A percentile compares a stretch with the other conserved stretches of the same genome.
These are phyloP conservation scores for Penicillium psychrofluorescens DNA, from an alignment of 495 filamentous ascomycete species.

Conservation along the genomic window DNA sequence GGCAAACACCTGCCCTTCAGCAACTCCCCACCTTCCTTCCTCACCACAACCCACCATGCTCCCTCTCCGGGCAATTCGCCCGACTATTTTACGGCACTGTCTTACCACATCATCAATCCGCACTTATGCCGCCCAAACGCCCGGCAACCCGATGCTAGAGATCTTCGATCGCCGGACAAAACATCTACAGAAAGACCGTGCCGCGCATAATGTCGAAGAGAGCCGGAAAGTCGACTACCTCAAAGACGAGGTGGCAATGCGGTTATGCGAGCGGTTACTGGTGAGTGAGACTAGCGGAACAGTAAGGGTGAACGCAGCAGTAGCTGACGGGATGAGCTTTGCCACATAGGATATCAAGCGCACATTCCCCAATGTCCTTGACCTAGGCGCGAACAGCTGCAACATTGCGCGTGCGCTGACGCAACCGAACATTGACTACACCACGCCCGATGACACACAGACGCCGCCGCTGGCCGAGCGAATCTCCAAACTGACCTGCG, in stretches of 20 bases:
- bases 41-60: constrained; percentile 14
- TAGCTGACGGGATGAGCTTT: constrained; percentile 4
- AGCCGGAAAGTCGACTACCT: constrained; percentile 84
- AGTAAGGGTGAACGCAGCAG: neutral
- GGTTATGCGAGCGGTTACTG: constrained; percentile 80
- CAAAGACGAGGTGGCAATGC: constrained; percentile 79
- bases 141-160: constrained; percentile 68
- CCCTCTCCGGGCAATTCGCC: constrained; percentile 20
- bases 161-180: constrained; percentile 89
- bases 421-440: constrained; percentile 50
- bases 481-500: constrained; percentile 65
- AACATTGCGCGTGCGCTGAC: constrained; percentile 81
- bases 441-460: constrained; percentile 36
- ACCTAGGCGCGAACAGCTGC: constrained; percentile 92
- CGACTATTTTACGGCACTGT: constrained; percentile 11
- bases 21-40: neutral
- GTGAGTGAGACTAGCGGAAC: constrained; percentile 34
- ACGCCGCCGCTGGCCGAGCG: constrained; percentile 58
- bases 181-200: constrained; percentile 82
- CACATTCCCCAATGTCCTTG: constrained; percentile 73
- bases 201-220: constrained; percentile 58
- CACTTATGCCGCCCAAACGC: constrained; percentile 67
- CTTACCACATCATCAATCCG: constrained; percentile 21
- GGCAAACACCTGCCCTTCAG: no score
- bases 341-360: constrained; percentile 77